Evolutionary conservation across 208 protist genomes (phyloP), one percentile per base, ranked within the genome.

Genomic region (Acanthamoeba healyi): DNA sequence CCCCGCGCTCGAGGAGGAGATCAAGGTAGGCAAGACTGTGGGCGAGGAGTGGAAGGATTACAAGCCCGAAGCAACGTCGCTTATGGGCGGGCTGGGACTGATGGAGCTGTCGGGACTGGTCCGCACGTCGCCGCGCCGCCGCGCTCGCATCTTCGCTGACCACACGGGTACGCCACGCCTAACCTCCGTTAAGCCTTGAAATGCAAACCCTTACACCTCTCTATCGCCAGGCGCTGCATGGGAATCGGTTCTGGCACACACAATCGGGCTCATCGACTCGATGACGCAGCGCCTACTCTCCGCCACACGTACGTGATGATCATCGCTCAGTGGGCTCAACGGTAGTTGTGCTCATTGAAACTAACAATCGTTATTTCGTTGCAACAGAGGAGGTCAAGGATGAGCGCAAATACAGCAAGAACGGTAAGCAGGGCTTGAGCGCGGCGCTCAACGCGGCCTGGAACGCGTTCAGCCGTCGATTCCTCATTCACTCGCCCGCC

Each of bases 31-130:
- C 42, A 56, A 1, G 2, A 84, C 36, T 5, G 4, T 42, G 44
- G 74, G 74, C 22, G 74, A 84, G 26, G 74, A 84, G 42, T 84
- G 74, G 74, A 84, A 84, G 42, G 74, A 84, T 1, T 84, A 84
- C 44, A 46, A 84, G 44, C 26, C 44, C n/a, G 44, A 24, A 38
- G 32, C 17, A 12, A 38, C 44, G 7, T 56, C 74, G 19, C 74
- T 84, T 10, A 84, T 84, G 74, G 74, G 74, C 44, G 74, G 42
- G 44, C 74, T 84, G 7, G 74, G 42, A 7, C 44, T 84, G 2
- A 84, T 84, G 74, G 74, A 84, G 42, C 74, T 84, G 0, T 46
- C 74, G 26, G 74, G 42, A 3, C 36, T 84, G 15, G 74, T 56
- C 2, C 74, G 74, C 32, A 84, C 74, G 0, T 84, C 74, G 22